Conservation (phyloP, 2,329 filamentous ascomycete species). For the Paecilomyces sp. region DNA sequence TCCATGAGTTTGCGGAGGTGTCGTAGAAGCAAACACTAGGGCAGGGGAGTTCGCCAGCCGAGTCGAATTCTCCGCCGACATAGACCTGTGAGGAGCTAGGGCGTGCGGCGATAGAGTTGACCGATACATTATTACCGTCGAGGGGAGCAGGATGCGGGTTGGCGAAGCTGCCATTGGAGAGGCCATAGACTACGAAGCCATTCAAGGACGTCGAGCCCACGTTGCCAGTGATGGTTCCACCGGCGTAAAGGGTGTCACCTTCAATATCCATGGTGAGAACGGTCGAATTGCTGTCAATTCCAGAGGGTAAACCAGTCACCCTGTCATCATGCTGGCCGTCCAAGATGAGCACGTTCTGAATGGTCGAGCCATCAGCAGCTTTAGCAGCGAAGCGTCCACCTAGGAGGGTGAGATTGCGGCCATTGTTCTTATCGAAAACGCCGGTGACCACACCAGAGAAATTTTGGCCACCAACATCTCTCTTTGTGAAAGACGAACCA, state of each 20-base stretch:
- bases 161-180: conserved; percentile 55
- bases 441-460: conserved; percentile 68
- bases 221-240: conserved; percentile 67
- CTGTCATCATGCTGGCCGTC: conserved; percentile 63
- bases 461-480: conserved; percentile 37
- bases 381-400: conserved; percentile 77
- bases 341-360: conserved; percentile 77
- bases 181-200: conserved; percentile 74
- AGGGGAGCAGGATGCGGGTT: conserved; percentile 68
- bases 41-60: conserved; percentile 75
- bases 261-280: conserved; percentile 65
- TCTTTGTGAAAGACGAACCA: conserved; percentile 30
- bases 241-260: conserved; percentile 67
- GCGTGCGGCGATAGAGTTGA: conserved; percentile 68
- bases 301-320: conserved; percentile 59
- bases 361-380: conserved; percentile 58
- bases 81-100: conserved; percentile 69
- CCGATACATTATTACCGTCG: conserved; percentile 60
- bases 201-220: conserved; percentile 56
- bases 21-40: conserved; percentile 75
- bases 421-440: conserved; percentile 63
- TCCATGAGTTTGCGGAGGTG: conserved; percentile 67
- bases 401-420: conserved; percentile 75
- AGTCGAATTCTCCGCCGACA: conserved; percentile 77
- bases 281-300: conserved; percentile 63